Conservation (phyloP, 306 rosid genomes). For the Prunus persica region Prunus_persica_NCBIv2 NC_034015.1:11774001-11774500, state of each 20-base stretch:
- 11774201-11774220: slow-evolving; percentile 84
- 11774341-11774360: neutral
- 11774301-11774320: slow-evolving; percentile 21
- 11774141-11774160: slow-evolving; percentile 75
- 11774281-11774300: slow-evolving; percentile 45
- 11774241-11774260: slow-evolving; percentile 92
- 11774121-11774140: slow-evolving; percentile 65
- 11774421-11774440: slow-evolving; percentile 95
- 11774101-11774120: slow-evolving; percentile 1
- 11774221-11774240: slow-evolving; percentile 85
- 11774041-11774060: neutral
- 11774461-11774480: slow-evolving; percentile 97
- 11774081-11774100: neutral
- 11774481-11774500: slow-evolving; percentile 72
- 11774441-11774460: slow-evolving; percentile 96
- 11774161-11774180: slow-evolving; percentile 63
- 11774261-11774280: slow-evolving; percentile 99
- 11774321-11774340: slow-evolving; percentile 7
- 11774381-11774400: slow-evolving; percentile 95
- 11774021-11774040: neutral
- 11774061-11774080: neutral
- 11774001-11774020: neutral
- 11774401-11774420: slow-evolving; percentile 95
- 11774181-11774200: slow-evolving; percentile 77
- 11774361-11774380: slow-evolving; percentile 30